Conservation (phyloP, 768 basidiomycete species). For the Termitomyces sp. region DNA sequence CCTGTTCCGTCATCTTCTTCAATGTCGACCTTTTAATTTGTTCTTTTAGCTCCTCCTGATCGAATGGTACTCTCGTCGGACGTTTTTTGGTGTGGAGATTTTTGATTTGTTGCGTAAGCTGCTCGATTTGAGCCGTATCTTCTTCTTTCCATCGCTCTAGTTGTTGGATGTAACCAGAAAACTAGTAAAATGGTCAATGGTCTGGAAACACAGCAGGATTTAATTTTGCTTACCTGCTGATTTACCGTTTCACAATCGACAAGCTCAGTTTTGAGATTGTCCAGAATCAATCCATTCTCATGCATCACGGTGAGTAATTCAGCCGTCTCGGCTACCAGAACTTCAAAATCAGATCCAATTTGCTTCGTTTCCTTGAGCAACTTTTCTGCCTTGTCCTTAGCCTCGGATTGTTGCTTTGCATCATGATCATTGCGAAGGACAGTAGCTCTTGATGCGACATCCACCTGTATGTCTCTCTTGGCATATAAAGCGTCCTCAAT, state of each 20-base stretch:
- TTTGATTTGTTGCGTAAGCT: constrained; percentile 22
- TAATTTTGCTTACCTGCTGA: background rate
- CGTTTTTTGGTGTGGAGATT: constrained; percentile 16
- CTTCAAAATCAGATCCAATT: constrained; percentile 3
- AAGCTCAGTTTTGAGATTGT: constrained; percentile 5
- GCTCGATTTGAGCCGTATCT: constrained; percentile 18
- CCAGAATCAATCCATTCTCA: background rate
- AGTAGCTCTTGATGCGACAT: constrained; percentile 3
- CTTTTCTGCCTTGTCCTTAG: background rate
- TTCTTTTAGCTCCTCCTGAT: constrained; percentile 18
- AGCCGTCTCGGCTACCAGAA: background rate
- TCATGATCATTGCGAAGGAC: constrained; percentile 1
- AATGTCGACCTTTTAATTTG: constrained; percentile 10
- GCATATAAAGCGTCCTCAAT: constrained; percentile 8
- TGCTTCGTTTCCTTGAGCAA: background rate
- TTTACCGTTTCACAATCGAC: background rate
- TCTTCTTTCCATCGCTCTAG: constrained; percentile 17
- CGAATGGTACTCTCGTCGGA: constrained; percentile 13
- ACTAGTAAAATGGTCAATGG: background rate
- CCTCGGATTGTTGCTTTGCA: background rate
- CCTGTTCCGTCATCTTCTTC: constrained; percentile 20
- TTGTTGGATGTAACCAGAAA: constrained; percentile 8
- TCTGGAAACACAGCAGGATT: background rate
- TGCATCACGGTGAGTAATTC: background rate
- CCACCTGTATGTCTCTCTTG: background rate